Base-by-base conservation (phyloP, 2,329 filamentous ascomycete species). In the Pestalotiopsis sp. region DNA sequence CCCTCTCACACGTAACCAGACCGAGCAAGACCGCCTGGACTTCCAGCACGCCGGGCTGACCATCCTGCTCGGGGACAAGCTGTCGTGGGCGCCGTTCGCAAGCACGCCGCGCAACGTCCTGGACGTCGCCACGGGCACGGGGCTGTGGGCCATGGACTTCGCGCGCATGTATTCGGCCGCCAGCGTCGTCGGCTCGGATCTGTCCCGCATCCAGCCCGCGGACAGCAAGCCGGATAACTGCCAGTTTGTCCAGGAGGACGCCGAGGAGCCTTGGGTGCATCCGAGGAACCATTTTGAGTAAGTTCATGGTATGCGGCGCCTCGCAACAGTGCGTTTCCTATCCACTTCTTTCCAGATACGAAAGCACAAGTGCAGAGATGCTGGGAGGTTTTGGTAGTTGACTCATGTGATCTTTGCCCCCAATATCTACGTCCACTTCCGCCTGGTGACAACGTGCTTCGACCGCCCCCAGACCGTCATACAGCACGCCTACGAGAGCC, bases 141-240 rank as follows among this genome's bases (percentile, higher is more conserved):
- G 66, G 2, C 61, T 67, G 12, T 67, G 66, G 66, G 66, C 58
- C 17, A 41, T 67, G n/a, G 57, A 67, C n/a, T 67, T 61, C 25
- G 66, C 66, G 17, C 36, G 41, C 40, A 11, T 56, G 40, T 23
- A 67, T 20, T 40, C 66, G n/a, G 7, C n/a, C 14, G 49, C 62
- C 9, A 20, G 13, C 4, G 67, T 68, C 9, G 25, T 66, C 13
- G 67, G 63, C 14, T 41, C 62, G 25, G 67, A 68, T 40, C 57
- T 68, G 5, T 60, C 20, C 17, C 4, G 31, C n/a, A 68, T 68
- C 6, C 67, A 68, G 23, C 67, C 63, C 11, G 20, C 11, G 3
- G 25, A 60, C 4, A 52, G 57, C 5, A 27, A 25, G 13, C 70
- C 66, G 13, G 60, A 25, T 0, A 68, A 70, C 38, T 66, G 62